A percentile compares a stretch with the other conserved stretches of the same genome.
phyloP scores from a whole-genome alignment of 345 rosid genomes.

The Diplotaxis tenuifolia region DNA sequence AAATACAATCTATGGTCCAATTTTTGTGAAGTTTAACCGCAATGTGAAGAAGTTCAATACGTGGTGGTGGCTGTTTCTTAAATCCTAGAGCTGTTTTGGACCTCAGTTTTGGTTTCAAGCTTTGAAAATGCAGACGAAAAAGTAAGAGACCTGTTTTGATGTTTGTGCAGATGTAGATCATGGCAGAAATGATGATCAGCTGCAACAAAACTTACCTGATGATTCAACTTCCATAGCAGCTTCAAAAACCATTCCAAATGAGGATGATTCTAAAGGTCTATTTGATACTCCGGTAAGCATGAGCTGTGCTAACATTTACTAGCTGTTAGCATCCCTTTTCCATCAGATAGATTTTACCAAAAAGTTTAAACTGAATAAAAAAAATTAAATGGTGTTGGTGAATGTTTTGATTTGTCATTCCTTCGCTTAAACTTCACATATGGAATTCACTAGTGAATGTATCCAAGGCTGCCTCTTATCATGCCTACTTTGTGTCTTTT shows the following conservation, averaged over 20 bases:
- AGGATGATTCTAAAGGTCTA: constrained; percentile 66
- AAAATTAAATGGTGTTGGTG: constrained; percentile 8
- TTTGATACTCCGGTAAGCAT: constrained; percentile 64
- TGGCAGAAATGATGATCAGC: constrained; percentile 66
- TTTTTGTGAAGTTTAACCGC: constrained; percentile 21
- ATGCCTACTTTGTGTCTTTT: neutral
- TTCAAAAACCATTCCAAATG: constrained; percentile 54
- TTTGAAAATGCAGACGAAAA: neutral
- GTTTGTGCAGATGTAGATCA: constrained; percentile 57
- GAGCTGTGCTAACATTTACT: neutral
- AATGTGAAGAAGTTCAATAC: neutral
- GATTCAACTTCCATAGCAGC: constrained; percentile 59
- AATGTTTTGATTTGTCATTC: constrained; percentile 24
- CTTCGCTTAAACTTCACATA: constrained; percentile 34
- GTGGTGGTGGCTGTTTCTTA: neutral
- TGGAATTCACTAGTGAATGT: constrained; percentile 17
- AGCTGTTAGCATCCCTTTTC: neutral
- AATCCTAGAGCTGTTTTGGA: neutral
- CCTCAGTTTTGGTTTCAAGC: constrained; percentile 5
- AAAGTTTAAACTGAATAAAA: neutral
- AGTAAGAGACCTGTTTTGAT: constrained; percentile 13
- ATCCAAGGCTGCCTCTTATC: neutral
- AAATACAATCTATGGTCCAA: no score
- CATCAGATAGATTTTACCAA: neutral
- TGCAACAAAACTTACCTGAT: constrained; percentile 58